Conservation (phyloP, 495 filamentous ascomycete genomes). For the Schizothecium vesticola region DNA sequence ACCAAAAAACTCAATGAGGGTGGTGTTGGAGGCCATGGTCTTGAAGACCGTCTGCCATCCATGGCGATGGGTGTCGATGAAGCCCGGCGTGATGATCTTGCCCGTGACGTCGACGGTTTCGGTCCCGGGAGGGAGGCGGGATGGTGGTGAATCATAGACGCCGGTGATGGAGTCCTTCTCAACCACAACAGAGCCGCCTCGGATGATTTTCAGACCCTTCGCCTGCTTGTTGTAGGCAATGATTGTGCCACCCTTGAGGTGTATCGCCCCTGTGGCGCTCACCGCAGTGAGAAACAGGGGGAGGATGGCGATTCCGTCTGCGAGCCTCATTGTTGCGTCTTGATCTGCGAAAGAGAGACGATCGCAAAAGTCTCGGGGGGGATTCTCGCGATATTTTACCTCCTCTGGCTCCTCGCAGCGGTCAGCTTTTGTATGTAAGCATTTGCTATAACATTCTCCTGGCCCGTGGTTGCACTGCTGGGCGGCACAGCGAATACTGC, state of each 20-base stretch:
- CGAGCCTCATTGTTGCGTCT: slow-evolving; percentile 8
- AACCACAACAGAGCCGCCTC: slow-evolving; percentile 12
- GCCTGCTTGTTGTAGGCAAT: slow-evolving; percentile 14
- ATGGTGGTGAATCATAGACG: slow-evolving; percentile 10
- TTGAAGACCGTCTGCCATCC: slow-evolving; percentile 43
- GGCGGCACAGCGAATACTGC: slow-evolving; percentile 5
- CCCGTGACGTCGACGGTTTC: slow-evolving; percentile 11
- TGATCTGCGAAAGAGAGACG: background rate
- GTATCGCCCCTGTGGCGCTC: slow-evolving; percentile 11
- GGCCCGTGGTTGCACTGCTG: background rate
- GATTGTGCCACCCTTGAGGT: slow-evolving; percentile 13
- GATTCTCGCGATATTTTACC: background rate
- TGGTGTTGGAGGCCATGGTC: slow-evolving; percentile 16
- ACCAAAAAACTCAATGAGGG: slow-evolving; percentile 12
- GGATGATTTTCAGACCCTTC: slow-evolving; percentile 11
- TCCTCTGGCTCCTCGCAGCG: background rate
- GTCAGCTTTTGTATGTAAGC: no score
- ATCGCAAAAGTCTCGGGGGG: background rate
- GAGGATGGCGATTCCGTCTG: slow-evolving; percentile 6
- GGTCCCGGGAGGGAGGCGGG: slow-evolving; percentile 3
- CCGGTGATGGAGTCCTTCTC: slow-evolving; percentile 13
- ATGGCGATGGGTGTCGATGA: slow-evolving; percentile 51
- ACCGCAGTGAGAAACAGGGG: slow-evolving; percentile 11
- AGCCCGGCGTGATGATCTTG: slow-evolving; percentile 43
- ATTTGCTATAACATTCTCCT: no score